Evolutionary conservation across 2,329 filamentous ascomycete genomes (phyloP).

Genomic region (Rhynchosporium secalis): DNA sequence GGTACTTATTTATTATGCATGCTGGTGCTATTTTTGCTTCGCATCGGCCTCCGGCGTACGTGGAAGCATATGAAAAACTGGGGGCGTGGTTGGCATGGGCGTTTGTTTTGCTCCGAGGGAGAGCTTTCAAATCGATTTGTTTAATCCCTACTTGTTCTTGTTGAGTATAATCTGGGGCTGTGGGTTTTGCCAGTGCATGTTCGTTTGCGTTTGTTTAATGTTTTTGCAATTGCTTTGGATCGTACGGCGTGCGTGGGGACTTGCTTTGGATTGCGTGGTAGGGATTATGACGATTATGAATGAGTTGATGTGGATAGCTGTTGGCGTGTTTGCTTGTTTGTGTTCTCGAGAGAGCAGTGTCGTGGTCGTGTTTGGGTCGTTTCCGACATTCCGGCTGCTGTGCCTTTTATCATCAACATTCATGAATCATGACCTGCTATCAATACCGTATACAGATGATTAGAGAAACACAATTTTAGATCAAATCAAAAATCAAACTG

Average conservation of each 20-base stretch:
- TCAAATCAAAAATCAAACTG: slow-evolving; percentile 21
- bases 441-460: slow-evolving; percentile 14
- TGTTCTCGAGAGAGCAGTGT: slow-evolving; percentile 7
- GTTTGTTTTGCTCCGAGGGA: slow-evolving; percentile 16
- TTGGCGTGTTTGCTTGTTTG: slow-evolving; percentile 16
- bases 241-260: slow-evolving; percentile 20
- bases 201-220: slow-evolving; percentile 11
- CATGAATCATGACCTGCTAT: slow-evolving; percentile 23
- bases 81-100: slow-evolving; percentile 16
- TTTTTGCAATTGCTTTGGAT: slow-evolving; percentile 17
- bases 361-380: slow-evolving; percentile 6
- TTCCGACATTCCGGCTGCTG: slow-evolving; percentile 1
- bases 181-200: slow-evolving; percentile 9
- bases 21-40: slow-evolving; percentile 31
- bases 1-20: slow-evolving; percentile 20
- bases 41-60: slow-evolving; percentile 31
- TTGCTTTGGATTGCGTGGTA: slow-evolving; percentile 13
- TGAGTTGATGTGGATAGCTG: slow-evolving; percentile 23
- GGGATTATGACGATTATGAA: slow-evolving; percentile 18
- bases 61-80: slow-evolving; percentile 25
- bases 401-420: slow-evolving; percentile 12
- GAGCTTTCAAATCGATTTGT: slow-evolving; percentile 11
- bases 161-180: slow-evolving; percentile 19
- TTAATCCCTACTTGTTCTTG: slow-evolving; percentile 16
- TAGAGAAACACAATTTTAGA: slow-evolving; percentile 12